These are phyloP conservation scores for Pochonia chlamydosporia DNA, from an alignment of 2,329 filamentous ascomycete species.

Conservation along the genomic window DNA sequence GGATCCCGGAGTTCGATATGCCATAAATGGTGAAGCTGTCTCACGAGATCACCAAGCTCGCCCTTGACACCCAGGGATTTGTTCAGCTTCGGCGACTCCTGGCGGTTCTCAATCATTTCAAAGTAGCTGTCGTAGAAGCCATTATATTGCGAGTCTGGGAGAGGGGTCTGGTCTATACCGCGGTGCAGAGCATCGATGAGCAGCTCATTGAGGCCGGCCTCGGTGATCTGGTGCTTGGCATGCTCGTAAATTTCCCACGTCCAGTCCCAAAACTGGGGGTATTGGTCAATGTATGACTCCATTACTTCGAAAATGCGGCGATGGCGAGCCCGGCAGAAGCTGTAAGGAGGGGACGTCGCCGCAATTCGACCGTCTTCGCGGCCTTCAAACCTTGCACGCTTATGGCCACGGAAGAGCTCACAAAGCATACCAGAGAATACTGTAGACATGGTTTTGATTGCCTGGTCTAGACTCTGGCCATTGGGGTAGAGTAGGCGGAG, in stretches of 20 bases:
- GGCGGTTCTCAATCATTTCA: constrained; percentile 6
- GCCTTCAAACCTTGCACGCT: constrained; percentile 4
- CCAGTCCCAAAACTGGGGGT: constrained; percentile 9
- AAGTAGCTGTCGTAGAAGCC: constrained; percentile 5
- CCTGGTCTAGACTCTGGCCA: not conserved
- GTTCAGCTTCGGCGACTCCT: not conserved
- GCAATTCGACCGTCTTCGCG: constrained; percentile 10
- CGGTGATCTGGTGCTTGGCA: constrained; percentile 7
- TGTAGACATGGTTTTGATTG: constrained; percentile 5
- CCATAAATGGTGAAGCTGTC: constrained; percentile 6
- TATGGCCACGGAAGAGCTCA: constrained; percentile 9
- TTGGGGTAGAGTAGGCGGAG: constrained; percentile 9
- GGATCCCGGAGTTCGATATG: constrained; percentile 4
- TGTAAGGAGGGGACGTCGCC: constrained; percentile 8
- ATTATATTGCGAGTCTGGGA: not conserved
- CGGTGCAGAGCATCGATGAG: constrained; percentile 5
- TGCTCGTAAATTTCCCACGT: constrained; percentile 6
- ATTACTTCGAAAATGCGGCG: constrained; percentile 8
- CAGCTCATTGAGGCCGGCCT: constrained; percentile 7
- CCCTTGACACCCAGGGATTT: constrained; percentile 5
- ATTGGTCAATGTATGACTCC: constrained; percentile 2
- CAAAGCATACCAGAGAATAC: constrained; percentile 7
- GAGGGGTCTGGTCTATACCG: not conserved
- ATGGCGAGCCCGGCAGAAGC: constrained; percentile 9
- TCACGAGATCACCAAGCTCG: not conserved